A percentile compares a stretch with the other conserved stretches of the same genome.
Conservation (phyloP, 257 asterid genomes). For the Solanum appendiculatum region DNA sequence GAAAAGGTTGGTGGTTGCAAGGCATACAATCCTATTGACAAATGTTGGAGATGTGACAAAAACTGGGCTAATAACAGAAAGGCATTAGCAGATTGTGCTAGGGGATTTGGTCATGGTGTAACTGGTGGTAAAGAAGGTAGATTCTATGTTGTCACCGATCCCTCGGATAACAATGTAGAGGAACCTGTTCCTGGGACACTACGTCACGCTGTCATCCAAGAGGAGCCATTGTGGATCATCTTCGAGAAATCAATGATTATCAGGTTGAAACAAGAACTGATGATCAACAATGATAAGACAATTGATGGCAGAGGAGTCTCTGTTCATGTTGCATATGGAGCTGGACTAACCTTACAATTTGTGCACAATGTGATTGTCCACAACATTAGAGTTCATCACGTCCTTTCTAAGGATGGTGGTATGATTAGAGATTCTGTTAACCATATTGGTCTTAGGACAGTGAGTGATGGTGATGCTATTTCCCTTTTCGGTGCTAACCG, state of each 20-base stretch:
- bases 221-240: conserved; percentile 52
- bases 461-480: conserved; percentile 72
- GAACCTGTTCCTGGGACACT: conserved; percentile 49
- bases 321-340: conserved; percentile 63
- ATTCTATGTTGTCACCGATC: conserved; percentile 35
- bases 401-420: conserved; percentile 38
- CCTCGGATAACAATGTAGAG: conserved; percentile 19
- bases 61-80: conserved; percentile 51
- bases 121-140: conserved; percentile 41
- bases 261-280: conserved; percentile 23
- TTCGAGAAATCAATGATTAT: conserved; percentile 31
- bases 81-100: conserved; percentile 44
- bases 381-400: conserved; percentile 49
- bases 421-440: conserved; percentile 43
- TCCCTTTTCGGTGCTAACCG: conserved; percentile 43
- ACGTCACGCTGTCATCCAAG: conserved; percentile 42
- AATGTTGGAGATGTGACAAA: conserved; percentile 56
- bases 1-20: conserved; percentile 10
- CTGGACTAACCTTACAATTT: conserved; percentile 64
- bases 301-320: conserved; percentile 64
- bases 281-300: conserved; percentile 53
- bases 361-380: conserved; percentile 60
- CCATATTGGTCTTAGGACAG: conserved; percentile 55
- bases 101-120: conserved; percentile 45
- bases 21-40: conserved; percentile 63